Base-by-base conservation (phyloP, 805 yeast species). In the Candida sanyiensis region DNA sequence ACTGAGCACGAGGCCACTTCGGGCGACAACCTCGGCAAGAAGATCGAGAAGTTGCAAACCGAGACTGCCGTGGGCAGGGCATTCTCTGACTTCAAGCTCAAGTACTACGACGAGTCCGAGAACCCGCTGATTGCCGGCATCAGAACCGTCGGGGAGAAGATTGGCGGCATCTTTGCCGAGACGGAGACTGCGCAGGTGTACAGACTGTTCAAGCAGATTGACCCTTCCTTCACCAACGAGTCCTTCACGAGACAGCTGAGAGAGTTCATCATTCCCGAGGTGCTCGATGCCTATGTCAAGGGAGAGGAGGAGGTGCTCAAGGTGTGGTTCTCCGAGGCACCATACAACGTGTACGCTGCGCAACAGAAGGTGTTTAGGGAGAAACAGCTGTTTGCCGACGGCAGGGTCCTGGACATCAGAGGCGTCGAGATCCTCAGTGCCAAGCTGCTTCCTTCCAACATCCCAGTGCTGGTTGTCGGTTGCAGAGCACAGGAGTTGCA, bases 401-500 rank as follows among this genome's bases (percentile, higher is more conserved):
- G 96, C 32, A 77, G 79, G 48, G 86, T 93, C 47, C 72, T 93
- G 55, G 99, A 93, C 59, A 85, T 93, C 51, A 79, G 99, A 66
- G 95, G 95, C 37, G 94, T 89, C 30, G 97, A 90, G 50, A 80
- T 93, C 49, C 82, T 86, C 42, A 82, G 88, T 45, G 87, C 95
- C 46, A 88, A 86, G 67, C 67, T 81, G 52, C 72, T 93, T 44
- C 97, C 97, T 26, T 83, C 87, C 50, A 90, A 90, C 58, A 72
- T 78, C 25, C 99, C 99, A 11, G 97, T 90, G 15, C 66, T 87
- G 48, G 96, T 93, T 38, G 85, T 88, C 45, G 84, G 95, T 35
- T 88, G 97, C 58, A 79, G 98, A 61, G 97, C 96, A 7, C 98
- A 93, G 67, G 99, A 93, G 59, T 79, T 94, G 44, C 90, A 85